Evolutionary conservation across 345 rosid species (phyloP).

Genomic region (Camelina neglecta): DNA sequence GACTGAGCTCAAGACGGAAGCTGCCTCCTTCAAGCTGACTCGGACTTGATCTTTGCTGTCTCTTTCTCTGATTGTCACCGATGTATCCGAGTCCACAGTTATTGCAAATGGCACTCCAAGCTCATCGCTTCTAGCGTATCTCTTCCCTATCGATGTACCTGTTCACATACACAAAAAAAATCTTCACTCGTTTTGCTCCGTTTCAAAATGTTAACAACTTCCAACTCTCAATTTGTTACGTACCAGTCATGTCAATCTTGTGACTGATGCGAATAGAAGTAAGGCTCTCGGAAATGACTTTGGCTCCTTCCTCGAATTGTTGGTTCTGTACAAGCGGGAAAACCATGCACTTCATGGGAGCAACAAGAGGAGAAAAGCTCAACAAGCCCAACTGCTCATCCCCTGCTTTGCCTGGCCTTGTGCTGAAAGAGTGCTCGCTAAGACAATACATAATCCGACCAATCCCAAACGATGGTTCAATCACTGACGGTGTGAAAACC

Average conservation of each 20-base stretch:
- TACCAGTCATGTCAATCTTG: constrained; percentile 92
- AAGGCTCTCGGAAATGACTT: constrained; percentile 67
- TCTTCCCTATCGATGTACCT: constrained; percentile 92
- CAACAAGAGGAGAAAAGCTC: constrained; percentile 87
- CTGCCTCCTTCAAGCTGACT: constrained; percentile 65
- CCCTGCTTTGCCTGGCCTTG: constrained; percentile 83
- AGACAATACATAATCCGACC: constrained; percentile 93
- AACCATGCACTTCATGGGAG: constrained; percentile 91
- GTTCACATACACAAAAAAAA: neutral
- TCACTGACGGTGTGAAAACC: constrained; percentile 86
- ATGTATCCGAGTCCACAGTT: constrained; percentile 68
- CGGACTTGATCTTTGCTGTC: constrained; percentile 93
- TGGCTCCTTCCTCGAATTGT: constrained; percentile 72
- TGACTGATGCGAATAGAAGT: constrained; percentile 77
- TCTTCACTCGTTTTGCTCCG: neutral
- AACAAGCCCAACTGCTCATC: constrained; percentile 83
- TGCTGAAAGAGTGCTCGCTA: constrained; percentile 87
- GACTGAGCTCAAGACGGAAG: constrained; percentile 65
- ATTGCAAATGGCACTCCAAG: constrained; percentile 93
- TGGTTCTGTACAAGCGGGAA: constrained; percentile 90
- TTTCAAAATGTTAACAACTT: too few species aligned
- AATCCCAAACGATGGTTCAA: constrained; percentile 92
- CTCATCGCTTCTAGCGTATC: constrained; percentile 92
- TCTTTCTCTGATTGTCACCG: constrained; percentile 85
- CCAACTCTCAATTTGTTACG: too few species aligned